Percentiles rank a stretch among this genome's conserved stretches.
Evolutionary conservation across 345 rosid genomes (phyloP).

Genomic region (Boechera stricta): DNA sequence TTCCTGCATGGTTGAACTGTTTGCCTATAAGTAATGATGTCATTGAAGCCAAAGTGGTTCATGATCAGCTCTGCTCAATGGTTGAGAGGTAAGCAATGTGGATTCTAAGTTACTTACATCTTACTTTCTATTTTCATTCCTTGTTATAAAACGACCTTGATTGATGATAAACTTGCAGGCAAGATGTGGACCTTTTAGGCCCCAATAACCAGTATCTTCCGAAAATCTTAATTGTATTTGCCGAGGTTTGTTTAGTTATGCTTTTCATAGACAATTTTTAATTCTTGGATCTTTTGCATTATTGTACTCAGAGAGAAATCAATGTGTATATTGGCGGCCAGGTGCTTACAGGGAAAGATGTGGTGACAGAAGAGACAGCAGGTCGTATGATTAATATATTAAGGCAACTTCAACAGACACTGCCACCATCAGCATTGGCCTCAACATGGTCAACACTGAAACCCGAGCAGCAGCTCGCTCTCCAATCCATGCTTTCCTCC

Average conservation of each 20-base stretch:
- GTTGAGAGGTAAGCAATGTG: conserved; percentile 72
- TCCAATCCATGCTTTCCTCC: conserved; percentile 91
- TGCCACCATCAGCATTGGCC: conserved; percentile 91
- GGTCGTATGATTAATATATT: conserved; percentile 81
- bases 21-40: conserved; percentile 90
- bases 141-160: conserved; percentile 18
- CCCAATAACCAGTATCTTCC: conserved; percentile 89
- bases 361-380: conserved; percentile 85
- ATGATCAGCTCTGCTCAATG: conserved; percentile 95
- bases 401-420: conserved; percentile 90
- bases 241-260: conserved; percentile 65
- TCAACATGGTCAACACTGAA: conserved; percentile 89
- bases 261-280: not conserved
- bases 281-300: not conserved
- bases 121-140: not conserved
- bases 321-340: conserved; percentile 32
- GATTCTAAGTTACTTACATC: not conserved
- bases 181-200: conserved; percentile 83
- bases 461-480: conserved; percentile 92
- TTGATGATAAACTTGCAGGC: conserved; percentile 58
- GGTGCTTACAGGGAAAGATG: conserved; percentile 95
- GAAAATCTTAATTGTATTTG: conserved; percentile 84
- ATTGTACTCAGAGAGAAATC: conserved; percentile 2
- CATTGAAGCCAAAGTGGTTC: conserved; percentile 97
- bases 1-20: conserved; percentile 99